phyloP scores from a whole-genome alignment of 352 stramenopile species.

The Phytophthora pinifolia region DNA sequence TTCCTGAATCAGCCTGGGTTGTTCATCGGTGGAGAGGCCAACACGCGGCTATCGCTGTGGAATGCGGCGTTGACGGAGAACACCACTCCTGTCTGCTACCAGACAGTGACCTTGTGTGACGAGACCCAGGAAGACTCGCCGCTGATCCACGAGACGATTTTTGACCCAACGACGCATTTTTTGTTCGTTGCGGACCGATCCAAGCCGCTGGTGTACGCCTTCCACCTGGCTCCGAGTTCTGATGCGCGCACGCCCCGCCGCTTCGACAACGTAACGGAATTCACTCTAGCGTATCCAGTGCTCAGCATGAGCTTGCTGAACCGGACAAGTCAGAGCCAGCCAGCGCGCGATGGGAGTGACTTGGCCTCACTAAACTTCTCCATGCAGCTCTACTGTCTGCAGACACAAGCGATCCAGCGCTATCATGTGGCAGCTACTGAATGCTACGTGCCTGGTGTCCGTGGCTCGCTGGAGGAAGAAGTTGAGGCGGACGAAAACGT shows the following conservation, averaged over 20 bases:
- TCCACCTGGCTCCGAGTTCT: slow-evolving; percentile 52
- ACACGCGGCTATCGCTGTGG: slow-evolving; percentile 50
- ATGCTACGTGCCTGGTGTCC: slow-evolving; percentile 52
- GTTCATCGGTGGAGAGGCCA: slow-evolving; percentile 65
- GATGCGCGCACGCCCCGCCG: slow-evolving; percentile 41
- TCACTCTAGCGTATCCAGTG: slow-evolving; percentile 73
- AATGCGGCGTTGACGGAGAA: slow-evolving; percentile 57
- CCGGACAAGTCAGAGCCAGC: slow-evolving; percentile 33
- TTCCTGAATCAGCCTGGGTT: slow-evolving; percentile 48
- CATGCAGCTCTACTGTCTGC: slow-evolving; percentile 83
- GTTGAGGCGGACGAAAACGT: slow-evolving; percentile 37
- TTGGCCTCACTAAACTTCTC: slow-evolving; percentile 42
- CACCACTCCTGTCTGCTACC: slow-evolving; percentile 52
- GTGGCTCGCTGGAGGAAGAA: slow-evolving; percentile 45
- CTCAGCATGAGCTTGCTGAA: slow-evolving; percentile 77
- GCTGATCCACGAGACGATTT: slow-evolving; percentile 58
- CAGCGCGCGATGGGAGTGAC: slow-evolving; percentile 38
- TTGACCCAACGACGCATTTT: slow-evolving; percentile 73
- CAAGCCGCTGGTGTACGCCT: slow-evolving; percentile 61
- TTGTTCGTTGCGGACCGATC: slow-evolving; percentile 77
- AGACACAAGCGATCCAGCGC: slow-evolving; percentile 84
- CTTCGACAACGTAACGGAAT: slow-evolving; percentile 85
- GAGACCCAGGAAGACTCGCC: slow-evolving; percentile 26
- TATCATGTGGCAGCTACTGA: slow-evolving; percentile 68
- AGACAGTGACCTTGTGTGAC: slow-evolving; percentile 60